Percentiles rank a stretch among this genome's conserved stretches.
These are phyloP conservation scores for Sedum album DNA, from an alignment of 164 flowering plant species.

Conservation along the genomic window DNA sequence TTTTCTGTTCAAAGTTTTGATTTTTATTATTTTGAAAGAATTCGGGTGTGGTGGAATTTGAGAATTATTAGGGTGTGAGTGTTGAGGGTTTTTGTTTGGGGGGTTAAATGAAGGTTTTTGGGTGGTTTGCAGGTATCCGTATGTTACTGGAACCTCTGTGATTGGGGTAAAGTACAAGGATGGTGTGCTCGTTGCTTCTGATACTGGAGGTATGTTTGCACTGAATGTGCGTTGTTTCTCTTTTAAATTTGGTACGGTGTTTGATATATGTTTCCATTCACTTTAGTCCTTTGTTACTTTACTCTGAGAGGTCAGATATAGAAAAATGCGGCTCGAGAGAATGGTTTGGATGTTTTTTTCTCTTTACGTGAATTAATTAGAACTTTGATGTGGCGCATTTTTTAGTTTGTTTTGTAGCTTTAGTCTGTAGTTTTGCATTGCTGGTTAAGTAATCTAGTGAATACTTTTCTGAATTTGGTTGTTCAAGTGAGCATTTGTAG, in stretches of 20 bases:
- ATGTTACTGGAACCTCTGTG: conserved; percentile 92
- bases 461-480: not conserved
- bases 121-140: conserved; percentile 47
- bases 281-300: not conserved
- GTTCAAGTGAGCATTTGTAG: not conserved
- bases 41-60: not conserved
- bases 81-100: not conserved
- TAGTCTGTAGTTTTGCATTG: not conserved
- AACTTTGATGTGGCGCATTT: no score
- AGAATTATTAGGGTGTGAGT: not conserved
- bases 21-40: no score
- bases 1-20: not conserved
- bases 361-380: no score
- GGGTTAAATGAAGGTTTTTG: not conserved
- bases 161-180: conserved; percentile 80
- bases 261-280: not conserved
- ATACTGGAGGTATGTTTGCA: conserved; percentile 81
- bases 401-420: no score
- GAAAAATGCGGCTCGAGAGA: no score
- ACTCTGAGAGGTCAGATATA: not conserved
- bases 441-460: not conserved
- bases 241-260: not conserved
- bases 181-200: conserved; percentile 89
- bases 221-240: not conserved
- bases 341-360: no score